Evolutionary conservation across 805 yeast species (phyloP), one percentile per base, ranked within the genome.

Genomic region (Clavispora phyllophila): DNA sequence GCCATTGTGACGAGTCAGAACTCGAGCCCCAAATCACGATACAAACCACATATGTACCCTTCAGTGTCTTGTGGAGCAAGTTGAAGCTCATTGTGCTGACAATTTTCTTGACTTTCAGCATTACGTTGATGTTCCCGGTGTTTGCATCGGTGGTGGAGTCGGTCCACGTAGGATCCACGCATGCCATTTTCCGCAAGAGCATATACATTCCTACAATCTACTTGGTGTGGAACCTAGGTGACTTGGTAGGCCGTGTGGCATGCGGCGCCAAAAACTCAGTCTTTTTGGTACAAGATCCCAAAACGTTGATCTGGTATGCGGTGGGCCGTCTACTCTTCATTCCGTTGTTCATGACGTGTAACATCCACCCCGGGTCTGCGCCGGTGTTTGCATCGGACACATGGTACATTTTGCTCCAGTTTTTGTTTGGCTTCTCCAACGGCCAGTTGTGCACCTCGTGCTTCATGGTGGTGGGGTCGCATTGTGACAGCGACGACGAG

Each of bases 151-250:
- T 70, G 13, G 79, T 82, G 9, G 71, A 75, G 36, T 81, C 87
- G 3, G 55, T 55, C 9, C 66, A 73, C 49, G 45, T 38, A 5
- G 64, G 62, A 37, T 54, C 62, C 9, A 36, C 49, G 1, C 45
- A 50, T 34, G 50, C 62, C 27, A 68, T 81, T 27, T 82, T 76
- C 56, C 62, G 62, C 37, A 75, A 69, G 45, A 68, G 66, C 41
- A 62, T 76, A 17, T 78, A 60, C 54, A 76, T 87, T 14, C 97
- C 98, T 2, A 61, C 88, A 40, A 81, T 87, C 3, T 88, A 84
- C 58, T 66, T 90, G 18, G 60, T 85, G 13, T 91, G 99, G 99
- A 91, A 91, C 61, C 43, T 79, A 12, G 98, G 98, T 15, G 99
- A 91, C 59, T 68, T 93, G 22, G 61, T 70, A 3, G 97, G 97